Evolutionary conservation across 2,329 filamentous ascomycete genomes (phyloP).

Genomic region (Fusarium solani-melongenae): DNA sequence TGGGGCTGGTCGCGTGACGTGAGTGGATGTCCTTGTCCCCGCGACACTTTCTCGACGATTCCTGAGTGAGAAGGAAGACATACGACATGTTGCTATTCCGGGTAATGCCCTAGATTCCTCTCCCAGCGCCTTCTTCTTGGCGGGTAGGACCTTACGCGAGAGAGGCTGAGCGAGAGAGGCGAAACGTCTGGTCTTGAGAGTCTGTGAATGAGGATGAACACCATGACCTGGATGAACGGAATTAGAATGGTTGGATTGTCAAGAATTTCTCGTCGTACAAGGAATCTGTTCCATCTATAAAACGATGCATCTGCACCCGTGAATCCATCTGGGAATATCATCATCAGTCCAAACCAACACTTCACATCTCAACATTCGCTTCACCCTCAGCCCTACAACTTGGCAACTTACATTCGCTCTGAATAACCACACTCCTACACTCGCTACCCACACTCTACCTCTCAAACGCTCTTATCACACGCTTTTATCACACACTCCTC

Average conservation of each 20-base stretch:
- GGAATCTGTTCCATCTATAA: slow-evolving; percentile 7
- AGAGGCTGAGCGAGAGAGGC: slow-evolving; percentile 24
- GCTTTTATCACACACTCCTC: neutral
- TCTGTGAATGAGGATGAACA: neutral
- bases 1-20: slow-evolving; percentile 20
- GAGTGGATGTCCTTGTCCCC: neutral
- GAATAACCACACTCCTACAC: neutral
- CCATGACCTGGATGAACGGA: neutral
- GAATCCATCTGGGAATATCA: neutral
- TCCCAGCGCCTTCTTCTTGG: slow-evolving; percentile 2
- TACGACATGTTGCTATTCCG: slow-evolving; percentile 40
- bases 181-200: neutral
- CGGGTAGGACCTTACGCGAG: slow-evolving; percentile 1
- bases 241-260: neutral
- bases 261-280: neutral
- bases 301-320: neutral
- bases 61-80: slow-evolving; percentile 1
- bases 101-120: neutral
- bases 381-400: neutral
- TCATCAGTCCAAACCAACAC: neutral
- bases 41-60: neutral
- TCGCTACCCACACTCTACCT: neutral
- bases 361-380: slow-evolving; percentile 28
- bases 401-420: slow-evolving; percentile 14
- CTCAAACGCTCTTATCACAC: neutral